phyloP scores from a whole-genome alignment of 176 grass and related monocot genomes.

The Rhipidocladum racemiflorum region DNA sequence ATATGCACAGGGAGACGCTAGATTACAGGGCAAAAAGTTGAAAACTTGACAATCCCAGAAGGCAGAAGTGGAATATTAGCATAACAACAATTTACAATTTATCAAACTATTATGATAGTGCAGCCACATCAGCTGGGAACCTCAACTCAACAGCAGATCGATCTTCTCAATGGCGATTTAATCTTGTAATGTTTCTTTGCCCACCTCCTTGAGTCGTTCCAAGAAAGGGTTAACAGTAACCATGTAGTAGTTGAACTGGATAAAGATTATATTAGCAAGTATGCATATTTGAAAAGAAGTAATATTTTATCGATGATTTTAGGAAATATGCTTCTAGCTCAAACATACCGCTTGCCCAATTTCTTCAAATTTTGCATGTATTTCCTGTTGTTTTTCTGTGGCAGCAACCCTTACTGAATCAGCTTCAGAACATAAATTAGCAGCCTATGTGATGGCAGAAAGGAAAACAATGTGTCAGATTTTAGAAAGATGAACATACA shows the following conservation, averaged over 20 bases:
- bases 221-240: conserved; percentile 19
- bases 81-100: too few relatives aligned
- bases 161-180: not conserved
- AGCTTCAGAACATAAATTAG: conserved; percentile 35
- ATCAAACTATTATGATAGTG: too few relatives aligned
- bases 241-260: conserved; percentile 45
- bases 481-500: not conserved
- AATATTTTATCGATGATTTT: not conserved
- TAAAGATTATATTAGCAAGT: conserved; percentile 5
- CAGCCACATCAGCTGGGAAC: not conserved
- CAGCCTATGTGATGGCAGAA: conserved; percentile 40
- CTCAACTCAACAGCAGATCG: not conserved
- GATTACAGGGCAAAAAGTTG: too few relatives aligned
- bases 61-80: too few relatives aligned
- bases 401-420: conserved; percentile 17
- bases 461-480: not conserved
- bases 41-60: too few relatives aligned
- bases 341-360: conserved; percentile 49
- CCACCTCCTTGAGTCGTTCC: conserved; percentile 34
- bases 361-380: conserved; percentile 41
- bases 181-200: conserved; percentile 9
- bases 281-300: not conserved
- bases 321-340: not conserved
- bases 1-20: too few relatives aligned
- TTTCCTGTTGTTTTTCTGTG: conserved; percentile 32